Evolutionary conservation across 1,139 yeast species (phyloP), one percentile per base, ranked within the genome.

Genomic region (Scheffersomyces stambukii): DNA sequence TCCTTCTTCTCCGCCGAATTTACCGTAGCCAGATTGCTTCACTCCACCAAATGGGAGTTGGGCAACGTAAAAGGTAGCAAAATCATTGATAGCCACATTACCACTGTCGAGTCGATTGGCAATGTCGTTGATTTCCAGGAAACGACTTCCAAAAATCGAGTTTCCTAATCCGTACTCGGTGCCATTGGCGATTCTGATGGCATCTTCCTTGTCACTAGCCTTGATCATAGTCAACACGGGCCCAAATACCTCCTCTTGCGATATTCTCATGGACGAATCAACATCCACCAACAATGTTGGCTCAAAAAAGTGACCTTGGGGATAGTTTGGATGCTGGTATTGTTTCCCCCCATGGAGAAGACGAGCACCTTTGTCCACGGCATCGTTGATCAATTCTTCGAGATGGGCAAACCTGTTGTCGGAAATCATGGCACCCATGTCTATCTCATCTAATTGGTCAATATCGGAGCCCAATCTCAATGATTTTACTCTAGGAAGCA

Each of bases 1-100:
- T 1, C 97, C 98, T 64, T 91, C 98, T 51, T 82, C 94, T 21
- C 98, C 97, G 16, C 96, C 96, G 61, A 91, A 91, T 52, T 88
- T 89, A 31, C 97, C 97, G 49, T 86, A 91, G 0, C 98, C 98
- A 6, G 95, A 83, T 28, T 89, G 91, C 44, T 81, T 81, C 18
- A 75, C 75, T 16, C 98, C 98, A 32, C 98, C 98, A 60, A 91
- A 91, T 21, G 98, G 98, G 43, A 89, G 68, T 58, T 91, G 97
- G 41, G 96, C 91, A 18, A 91, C 86, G 47, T 89, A 89, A 50
- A 76, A 91, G 0, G 97, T 89, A 5, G 97, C 98, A 66, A 91
- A 91, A 57, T 91, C 98, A 54, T 91, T 91, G 38, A 91, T 84
- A 5, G 97, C 96, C 25, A 91, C 95, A 48, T 86, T 91, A 15